Conservation (phyloP, 257 asterid species). For the Solanum dulcamara region DNA sequence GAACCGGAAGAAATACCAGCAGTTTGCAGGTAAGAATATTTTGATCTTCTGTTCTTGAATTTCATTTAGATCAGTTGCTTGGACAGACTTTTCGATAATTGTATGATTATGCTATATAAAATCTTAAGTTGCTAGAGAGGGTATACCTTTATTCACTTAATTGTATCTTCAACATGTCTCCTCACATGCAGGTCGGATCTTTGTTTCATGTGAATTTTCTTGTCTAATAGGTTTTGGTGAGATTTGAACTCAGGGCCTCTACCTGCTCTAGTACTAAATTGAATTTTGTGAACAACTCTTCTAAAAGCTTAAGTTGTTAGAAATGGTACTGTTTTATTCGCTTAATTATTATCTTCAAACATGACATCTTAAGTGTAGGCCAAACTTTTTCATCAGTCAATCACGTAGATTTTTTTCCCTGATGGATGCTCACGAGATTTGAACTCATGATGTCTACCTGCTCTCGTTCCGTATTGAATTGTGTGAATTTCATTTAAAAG, state of each 20-base stretch:
- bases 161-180: neutral
- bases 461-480: neutral
- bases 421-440: neutral
- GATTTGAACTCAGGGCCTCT: neutral
- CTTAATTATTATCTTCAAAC: neutral
- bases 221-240: neutral
- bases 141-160: neutral
- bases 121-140: neutral
- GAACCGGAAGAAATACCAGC: constrained; percentile 45
- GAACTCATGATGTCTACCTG: neutral
- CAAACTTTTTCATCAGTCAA: neutral
- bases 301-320: neutral
- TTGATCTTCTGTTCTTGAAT: neutral
- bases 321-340: neutral
- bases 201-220: neutral
- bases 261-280: neutral
- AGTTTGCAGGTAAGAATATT: constrained; percentile 37
- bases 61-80: neutral
- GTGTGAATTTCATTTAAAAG: too few relatives aligned
- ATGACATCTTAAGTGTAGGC: neutral
- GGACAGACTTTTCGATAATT: neutral
- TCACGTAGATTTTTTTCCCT: neutral
- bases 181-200: neutral
- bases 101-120: neutral
- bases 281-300: neutral